Percentiles rank a stretch among this genome's conserved stretches.
Evolutionary conservation across 176 grass and related monocot species (phyloP).

Genomic region (Carex myosuroides): DNA sequence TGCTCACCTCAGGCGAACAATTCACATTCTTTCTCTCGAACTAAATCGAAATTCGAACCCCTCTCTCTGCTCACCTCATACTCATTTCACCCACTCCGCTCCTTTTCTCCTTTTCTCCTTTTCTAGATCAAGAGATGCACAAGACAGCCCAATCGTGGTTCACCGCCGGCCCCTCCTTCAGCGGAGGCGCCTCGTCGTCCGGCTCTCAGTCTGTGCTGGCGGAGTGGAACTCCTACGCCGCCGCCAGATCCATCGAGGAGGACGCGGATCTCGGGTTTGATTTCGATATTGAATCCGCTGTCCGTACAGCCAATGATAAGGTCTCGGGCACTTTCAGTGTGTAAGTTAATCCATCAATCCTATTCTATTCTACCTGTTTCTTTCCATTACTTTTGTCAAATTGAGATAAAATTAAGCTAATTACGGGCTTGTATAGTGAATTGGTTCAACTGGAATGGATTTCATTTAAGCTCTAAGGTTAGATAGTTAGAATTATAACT

Average conservation of each 20-base stretch:
- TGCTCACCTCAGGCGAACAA: too few species aligned
- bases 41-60: too few species aligned
- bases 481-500: background rate
- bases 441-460: background rate
- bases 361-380: background rate
- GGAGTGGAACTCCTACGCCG: conserved; percentile 99
- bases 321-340: conserved; percentile 65
- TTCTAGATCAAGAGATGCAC: conserved; percentile 40
- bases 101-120: background rate
- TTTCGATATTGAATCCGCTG: conserved; percentile 91
- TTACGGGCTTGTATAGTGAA: background rate
- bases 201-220: conserved; percentile 58
- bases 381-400: background rate
- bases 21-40: too few species aligned
- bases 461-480: background rate
- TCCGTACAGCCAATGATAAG: conserved; percentile 80
- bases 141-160: conserved; percentile 66
- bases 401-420: background rate
- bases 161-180: conserved; percentile 41
- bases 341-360: conserved; percentile 25
- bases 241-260: conserved; percentile 64
- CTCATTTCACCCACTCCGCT: background rate
- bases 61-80: background rate
- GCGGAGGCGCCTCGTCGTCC: conserved; percentile 24
- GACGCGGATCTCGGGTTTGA: conserved; percentile 36